A percentile compares a stretch with the other conserved stretches of the same genome.
Evolutionary conservation across 148 eudicot genomes (phyloP).

Genomic region (Pharnaceum exiguum): DNA sequence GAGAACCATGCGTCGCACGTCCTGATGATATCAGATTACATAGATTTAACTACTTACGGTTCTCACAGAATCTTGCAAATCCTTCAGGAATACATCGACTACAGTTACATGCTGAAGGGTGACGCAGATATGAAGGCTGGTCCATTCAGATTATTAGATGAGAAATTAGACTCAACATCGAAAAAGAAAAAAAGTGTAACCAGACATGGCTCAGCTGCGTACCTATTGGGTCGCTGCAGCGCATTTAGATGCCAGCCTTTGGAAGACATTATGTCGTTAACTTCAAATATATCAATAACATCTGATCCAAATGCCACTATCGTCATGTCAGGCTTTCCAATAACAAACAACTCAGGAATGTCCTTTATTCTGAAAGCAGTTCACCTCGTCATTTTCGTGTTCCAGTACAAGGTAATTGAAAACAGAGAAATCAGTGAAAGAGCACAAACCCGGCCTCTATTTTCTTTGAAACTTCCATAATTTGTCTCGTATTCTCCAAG

Average conservation of each 20-base stretch:
- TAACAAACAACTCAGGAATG: constrained; percentile 60
- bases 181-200: no score
- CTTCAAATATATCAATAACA: constrained; percentile 83
- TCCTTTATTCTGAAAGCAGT: constrained; percentile 48
- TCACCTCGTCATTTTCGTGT: background rate
- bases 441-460: constrained; percentile 68
- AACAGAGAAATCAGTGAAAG: background rate
- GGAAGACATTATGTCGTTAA: constrained; percentile 80
- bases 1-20: background rate
- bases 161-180: background rate
- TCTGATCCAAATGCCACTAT: constrained; percentile 88
- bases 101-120: constrained; percentile 91
- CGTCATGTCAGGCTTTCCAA: constrained; percentile 98
- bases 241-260: constrained; percentile 99
- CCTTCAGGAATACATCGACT: constrained; percentile 69
- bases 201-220: background rate
- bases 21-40: background rate
- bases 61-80: constrained; percentile 60
- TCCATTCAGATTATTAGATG: background rate
- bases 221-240: constrained; percentile 90
- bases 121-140: constrained; percentile 87
- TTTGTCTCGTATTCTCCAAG: constrained; percentile 73
- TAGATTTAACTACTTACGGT: constrained; percentile 52
- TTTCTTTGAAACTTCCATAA: constrained; percentile 89
- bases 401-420: background rate